Percentiles rank a stretch among this genome's conserved stretches.
These are phyloP conservation scores for Echinochloa phyllopogon DNA, from an alignment of 176 grass and related monocot species.

Conservation along the genomic window DNA sequence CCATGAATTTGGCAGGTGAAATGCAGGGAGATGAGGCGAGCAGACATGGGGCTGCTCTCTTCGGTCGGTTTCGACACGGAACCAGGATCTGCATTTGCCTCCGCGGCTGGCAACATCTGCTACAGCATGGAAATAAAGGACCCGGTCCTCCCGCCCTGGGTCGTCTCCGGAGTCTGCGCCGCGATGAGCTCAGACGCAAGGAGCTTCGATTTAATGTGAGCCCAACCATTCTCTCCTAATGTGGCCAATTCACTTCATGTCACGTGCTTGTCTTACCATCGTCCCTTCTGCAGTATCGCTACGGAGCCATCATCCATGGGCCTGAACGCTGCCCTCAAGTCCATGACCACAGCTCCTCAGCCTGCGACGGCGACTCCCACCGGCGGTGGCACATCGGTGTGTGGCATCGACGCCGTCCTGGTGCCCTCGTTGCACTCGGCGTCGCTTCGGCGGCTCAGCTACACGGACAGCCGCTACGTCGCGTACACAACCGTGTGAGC, in stretches of 20 bases:
- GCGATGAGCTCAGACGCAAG: conserved; percentile 55
- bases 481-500: conserved; percentile 50
- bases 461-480: conserved; percentile 47
- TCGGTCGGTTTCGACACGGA: conserved; percentile 41
- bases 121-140: conserved; percentile 90
- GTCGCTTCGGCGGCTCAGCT: conserved; percentile 57
- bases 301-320: conserved; percentile 55
- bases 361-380: background rate
- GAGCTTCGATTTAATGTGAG: conserved; percentile 69
- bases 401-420: conserved; percentile 53
- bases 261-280: background rate
- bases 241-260: background rate
- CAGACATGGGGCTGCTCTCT: conserved; percentile 48
- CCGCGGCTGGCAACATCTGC: conserved; percentile 51
- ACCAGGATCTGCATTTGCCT: conserved; percentile 19
- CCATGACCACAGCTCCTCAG: conserved; percentile 9
- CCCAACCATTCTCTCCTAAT: background rate
- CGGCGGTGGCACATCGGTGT: conserved; percentile 24
- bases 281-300: conserved; percentile 40
- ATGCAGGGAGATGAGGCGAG: conserved; percentile 93
- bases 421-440: conserved; percentile 41
- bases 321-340: conserved; percentile 64
- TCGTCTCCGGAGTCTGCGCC: conserved; percentile 66
- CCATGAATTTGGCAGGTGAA: conserved; percentile 55
- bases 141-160: conserved; percentile 66